Base-by-base conservation (phyloP, 352 stramenopile genomes). In the Globisporangium middletonii region DNA sequence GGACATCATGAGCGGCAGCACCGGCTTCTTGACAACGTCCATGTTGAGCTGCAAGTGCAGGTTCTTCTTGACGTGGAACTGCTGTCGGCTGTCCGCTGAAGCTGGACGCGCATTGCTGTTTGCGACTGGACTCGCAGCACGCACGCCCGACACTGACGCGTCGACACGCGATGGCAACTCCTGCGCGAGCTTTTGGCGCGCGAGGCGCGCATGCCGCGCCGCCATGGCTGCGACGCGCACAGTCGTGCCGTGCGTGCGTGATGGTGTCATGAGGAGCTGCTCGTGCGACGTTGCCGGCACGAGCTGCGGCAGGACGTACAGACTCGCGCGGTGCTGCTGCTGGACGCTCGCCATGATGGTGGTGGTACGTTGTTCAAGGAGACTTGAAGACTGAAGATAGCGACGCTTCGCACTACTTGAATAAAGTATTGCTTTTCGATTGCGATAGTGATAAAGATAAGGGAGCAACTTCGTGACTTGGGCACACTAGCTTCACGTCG, bases 41-140 rank as follows among this genome's bases (percentile, higher is more conserved):
- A 87, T 61, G 9, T 82, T 84, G 15, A 89, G 65, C 4, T 78
- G 69, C 23, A 89, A 64, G 12, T 86, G 75, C 43, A 87, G 57
- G 2, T 77, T 65, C 54, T 85, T 89, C 62, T 65, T 76, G 41
- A 67, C 59, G 13, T 75, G 60, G 19, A 72, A 64, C 7, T 54
- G 55, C 46, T 48, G 43, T 0, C 1, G 16, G 27, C 19, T 18
- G 19, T 19, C 33, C 8, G 28, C 18, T 27, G 16, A 27, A 16
- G 11, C 18, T 33, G 49, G 30, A 30, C 33, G 30, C 4, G 15
- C 23, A 23, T 23, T 53, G 18, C 8, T 38, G 62, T 51, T 42
- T 19, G 33, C 18, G 15, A 28, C 43, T 50, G 65, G 65, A 53
- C 60, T 78, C 11, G 70, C 12, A 9, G 62, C 38, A 35, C 59